Conservation (phyloP, 345 rosid genomes). For the Eucalyptus sp. region DNA sequence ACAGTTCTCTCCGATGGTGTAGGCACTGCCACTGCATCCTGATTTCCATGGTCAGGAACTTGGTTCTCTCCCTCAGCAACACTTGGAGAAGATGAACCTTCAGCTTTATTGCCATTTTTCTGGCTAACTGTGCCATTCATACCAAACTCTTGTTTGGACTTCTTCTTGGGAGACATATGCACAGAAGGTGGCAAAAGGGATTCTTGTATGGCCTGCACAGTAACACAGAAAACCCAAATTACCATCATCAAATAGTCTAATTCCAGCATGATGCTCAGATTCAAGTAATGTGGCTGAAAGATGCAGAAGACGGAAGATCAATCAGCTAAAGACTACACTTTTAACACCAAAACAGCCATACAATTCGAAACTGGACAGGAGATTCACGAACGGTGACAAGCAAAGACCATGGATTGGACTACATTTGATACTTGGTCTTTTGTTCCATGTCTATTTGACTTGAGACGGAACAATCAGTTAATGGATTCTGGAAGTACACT, state of each 20-base stretch:
- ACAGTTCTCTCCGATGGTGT: slow-evolving; percentile 5
- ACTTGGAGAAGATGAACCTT: not conserved
- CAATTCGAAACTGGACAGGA: not conserved
- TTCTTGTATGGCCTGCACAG: slow-evolving; percentile 65
- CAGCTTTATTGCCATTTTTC: slow-evolving; percentile 5
- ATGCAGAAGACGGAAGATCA: not conserved
- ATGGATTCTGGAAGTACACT: not conserved
- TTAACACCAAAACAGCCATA: not conserved
- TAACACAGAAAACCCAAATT: not conserved
- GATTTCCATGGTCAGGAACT: not conserved
- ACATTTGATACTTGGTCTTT: not conserved
- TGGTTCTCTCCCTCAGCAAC: slow-evolving; percentile 5
- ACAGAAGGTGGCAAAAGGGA: slow-evolving; percentile 69
- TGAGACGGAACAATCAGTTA: not conserved
- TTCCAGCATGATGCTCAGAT: not conserved
- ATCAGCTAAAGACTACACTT: not conserved
- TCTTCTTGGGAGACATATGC: slow-evolving; percentile 38
- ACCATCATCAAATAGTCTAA: not conserved
- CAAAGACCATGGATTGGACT: not conserved
- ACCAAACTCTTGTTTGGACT: slow-evolving; percentile 13
- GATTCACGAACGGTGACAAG: not conserved
- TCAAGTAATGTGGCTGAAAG: not conserved
- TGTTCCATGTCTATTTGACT: not conserved
- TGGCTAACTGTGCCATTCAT: slow-evolving; percentile 28
- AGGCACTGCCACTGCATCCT: slow-evolving; percentile 4